These are phyloP conservation scores for Tetradesmus obliquus DNA, from an alignment of 139 green algal genomes.

Conservation along the genomic window DNA sequence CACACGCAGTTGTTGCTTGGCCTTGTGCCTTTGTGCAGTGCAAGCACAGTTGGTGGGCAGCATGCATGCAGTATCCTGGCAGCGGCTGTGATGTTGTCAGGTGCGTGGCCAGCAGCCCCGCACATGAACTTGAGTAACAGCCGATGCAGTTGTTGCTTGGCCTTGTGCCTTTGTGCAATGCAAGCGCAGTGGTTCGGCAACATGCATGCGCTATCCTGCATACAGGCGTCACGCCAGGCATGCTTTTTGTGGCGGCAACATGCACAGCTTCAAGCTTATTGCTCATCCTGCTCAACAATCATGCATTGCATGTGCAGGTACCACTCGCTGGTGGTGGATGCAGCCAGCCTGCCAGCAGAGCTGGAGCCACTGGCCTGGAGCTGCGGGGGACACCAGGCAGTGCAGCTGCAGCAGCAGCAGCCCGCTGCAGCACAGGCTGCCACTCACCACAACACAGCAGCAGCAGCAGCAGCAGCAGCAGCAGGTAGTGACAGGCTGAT, in stretches of 20 bases:
- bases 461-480: conserved; percentile 38
- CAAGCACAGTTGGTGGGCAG: too few relatives aligned
- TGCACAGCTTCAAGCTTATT: too few relatives aligned
- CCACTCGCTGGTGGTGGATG: conserved; percentile 93
- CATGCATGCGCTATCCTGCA: too few relatives aligned
- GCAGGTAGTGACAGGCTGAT: conserved; percentile 59
- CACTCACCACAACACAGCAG: not conserved
- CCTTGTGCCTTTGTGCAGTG: too few relatives aligned
- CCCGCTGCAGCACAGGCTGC: conserved; percentile 3
- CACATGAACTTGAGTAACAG: not conserved
- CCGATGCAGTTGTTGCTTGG: too few relatives aligned
- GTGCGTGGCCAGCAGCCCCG: not conserved
- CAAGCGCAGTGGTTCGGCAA: too few relatives aligned
- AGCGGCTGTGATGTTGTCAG: not conserved
- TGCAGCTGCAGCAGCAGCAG: conserved; percentile 42
- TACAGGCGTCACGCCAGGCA: too few relatives aligned
- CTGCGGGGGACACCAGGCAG: conserved; percentile 60
- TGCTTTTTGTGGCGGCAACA: too few relatives aligned
- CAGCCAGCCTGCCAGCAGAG: conserved; percentile 72
- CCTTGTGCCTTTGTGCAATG: too few relatives aligned
- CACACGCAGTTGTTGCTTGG: not conserved
- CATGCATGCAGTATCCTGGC: too few relatives aligned
- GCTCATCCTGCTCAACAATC: too few relatives aligned
- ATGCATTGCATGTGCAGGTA: conserved; percentile 72
- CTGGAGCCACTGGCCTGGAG: conserved; percentile 91